Base-by-base conservation (phyloP, 495 filamentous ascomycete genomes). In the Penicillium maclennaniae region DNA sequence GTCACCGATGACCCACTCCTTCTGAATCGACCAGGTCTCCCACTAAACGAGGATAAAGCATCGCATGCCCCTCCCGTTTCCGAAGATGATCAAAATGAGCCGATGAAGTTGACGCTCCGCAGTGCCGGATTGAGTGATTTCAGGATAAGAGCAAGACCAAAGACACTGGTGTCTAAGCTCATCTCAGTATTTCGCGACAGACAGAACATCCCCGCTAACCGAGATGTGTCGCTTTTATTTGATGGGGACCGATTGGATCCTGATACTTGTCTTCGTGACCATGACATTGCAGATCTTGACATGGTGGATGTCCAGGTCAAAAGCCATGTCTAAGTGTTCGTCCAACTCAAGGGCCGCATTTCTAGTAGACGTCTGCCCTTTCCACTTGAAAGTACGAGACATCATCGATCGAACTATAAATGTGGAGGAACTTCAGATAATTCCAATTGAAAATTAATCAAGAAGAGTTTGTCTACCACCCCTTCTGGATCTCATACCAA, bases 251-350 rank as follows among this genome's bases (percentile, higher is more conserved):
- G 72, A 41, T 68, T 96, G 20, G 79, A 83, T 1, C 78, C 84
- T 0, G 73, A 81, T 5, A 76, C 79, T 25, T 77, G 74, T 21
- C 72, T 96, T 5, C 71, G 66, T 17, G 83, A 87, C 36, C 76
- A 87, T n/a, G 91, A 95, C 12, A 76, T 97, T 37, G 80, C 79
- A 14, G 88, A 97, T 59, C 76, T 84, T 67, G 92, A 95, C 61
- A 77, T 82, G 47, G 63, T 96, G 36, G 91, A 95, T 63, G 88
- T 92, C 45, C 76, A 86, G 55, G 59, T 92, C 48, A 83, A 75
- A 61, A 79, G 49, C 54, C 1, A 6, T 3, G 7, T 19, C 28
- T 50, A 20, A 20, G 12, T 19, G 6, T 49, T 36, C 14, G 27
- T 48, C 34, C 19, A 23, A 17, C n/a, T 25, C 16, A 20, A 20